Evolutionary conservation across 1,284 basidiomycete genomes (phyloP).

Genomic region (Athelia psychrophila): DNA sequence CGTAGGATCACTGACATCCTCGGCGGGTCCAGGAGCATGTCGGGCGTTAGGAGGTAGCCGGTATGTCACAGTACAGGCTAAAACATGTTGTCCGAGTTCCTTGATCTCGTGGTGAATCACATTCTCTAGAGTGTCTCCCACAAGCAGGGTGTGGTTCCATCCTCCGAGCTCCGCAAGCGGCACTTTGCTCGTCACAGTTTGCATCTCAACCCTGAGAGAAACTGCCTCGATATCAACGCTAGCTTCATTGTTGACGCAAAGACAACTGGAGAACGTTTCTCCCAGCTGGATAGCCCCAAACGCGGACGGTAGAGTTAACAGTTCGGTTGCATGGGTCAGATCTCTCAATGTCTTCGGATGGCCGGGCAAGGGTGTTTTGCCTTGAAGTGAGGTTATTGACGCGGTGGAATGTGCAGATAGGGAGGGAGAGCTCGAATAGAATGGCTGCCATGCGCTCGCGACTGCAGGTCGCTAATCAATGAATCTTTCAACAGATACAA

Average conservation of each 20-base stretch:
- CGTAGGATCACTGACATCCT: slow-evolving; percentile 52
- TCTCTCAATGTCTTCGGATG: slow-evolving; percentile 81
- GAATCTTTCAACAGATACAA: slow-evolving; percentile 11
- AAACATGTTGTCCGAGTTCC: slow-evolving; percentile 79
- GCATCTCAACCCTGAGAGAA: slow-evolving; percentile 68
- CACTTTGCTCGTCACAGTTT: slow-evolving; percentile 66
- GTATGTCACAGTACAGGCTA: slow-evolving; percentile 75
- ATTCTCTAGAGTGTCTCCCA: slow-evolving; percentile 60
- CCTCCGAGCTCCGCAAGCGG: slow-evolving; percentile 64
- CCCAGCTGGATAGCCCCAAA: slow-evolving; percentile 81
- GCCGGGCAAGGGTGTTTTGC: slow-evolving; percentile 58
- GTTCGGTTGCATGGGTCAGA: slow-evolving; percentile 65
- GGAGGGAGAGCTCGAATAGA: slow-evolving; percentile 77
- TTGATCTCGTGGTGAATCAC: slow-evolving; percentile 79
- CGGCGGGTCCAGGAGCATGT: slow-evolving; percentile 39
- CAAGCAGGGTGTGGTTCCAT: slow-evolving; percentile 37
- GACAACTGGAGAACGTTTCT: slow-evolving; percentile 76
- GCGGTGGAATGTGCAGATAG: slow-evolving; percentile 76
- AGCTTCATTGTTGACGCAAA: slow-evolving; percentile 78
- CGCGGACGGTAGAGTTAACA: slow-evolving; percentile 71
- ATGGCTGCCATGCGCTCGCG: slow-evolving; percentile 75
- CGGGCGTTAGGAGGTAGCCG: slow-evolving; percentile 55
- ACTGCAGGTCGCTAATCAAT: slow-evolving; percentile 63
- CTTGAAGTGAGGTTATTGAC: slow-evolving; percentile 75
- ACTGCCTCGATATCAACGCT: slow-evolving; percentile 57